Conservation (phyloP, 345 rosid species). For the Pugionium cornutum region DNA sequence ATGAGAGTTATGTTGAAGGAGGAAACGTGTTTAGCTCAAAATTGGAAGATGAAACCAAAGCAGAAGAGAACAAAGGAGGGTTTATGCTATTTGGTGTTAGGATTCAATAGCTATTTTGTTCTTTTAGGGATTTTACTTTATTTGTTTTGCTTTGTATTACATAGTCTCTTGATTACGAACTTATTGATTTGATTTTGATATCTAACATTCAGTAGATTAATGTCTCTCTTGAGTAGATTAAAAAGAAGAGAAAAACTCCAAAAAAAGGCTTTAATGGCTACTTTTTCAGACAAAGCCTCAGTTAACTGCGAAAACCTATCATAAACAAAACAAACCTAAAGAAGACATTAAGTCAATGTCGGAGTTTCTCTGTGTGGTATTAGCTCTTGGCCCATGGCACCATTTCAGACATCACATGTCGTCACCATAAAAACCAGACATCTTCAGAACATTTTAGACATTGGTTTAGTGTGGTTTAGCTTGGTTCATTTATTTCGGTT, state of each 20-base stretch:
- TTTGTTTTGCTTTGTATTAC: conserved; percentile 24
- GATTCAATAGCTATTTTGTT: conserved; percentile 35
- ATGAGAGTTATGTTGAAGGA: not conserved
- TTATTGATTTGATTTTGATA: conserved; percentile 9
- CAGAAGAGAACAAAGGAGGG: conserved; percentile 26
- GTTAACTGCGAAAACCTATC: conserved; percentile 14
- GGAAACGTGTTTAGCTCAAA: not conserved
- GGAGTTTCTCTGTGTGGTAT: no score
- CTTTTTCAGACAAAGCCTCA: not conserved
- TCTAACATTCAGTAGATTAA: conserved; percentile 12
- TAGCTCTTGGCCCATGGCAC: no score
- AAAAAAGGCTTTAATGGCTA: not conserved
- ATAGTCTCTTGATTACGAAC: not conserved
- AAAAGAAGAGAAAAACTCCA: not conserved
- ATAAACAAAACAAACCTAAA: conserved; percentile 19
- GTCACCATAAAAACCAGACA: no score
- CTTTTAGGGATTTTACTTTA: not conserved
- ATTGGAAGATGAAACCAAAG: conserved; percentile 34
- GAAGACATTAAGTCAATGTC: conserved; percentile 20
- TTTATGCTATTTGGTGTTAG: conserved; percentile 58
- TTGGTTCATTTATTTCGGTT: no score
- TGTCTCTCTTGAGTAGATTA: not conserved
- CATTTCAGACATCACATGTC: no score
- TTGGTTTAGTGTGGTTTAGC: no score
- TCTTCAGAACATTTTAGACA: no score